These are phyloP conservation scores for Closterium sp. DNA, from an alignment of 139 green algal genomes.

Conservation along the genomic window DNA sequence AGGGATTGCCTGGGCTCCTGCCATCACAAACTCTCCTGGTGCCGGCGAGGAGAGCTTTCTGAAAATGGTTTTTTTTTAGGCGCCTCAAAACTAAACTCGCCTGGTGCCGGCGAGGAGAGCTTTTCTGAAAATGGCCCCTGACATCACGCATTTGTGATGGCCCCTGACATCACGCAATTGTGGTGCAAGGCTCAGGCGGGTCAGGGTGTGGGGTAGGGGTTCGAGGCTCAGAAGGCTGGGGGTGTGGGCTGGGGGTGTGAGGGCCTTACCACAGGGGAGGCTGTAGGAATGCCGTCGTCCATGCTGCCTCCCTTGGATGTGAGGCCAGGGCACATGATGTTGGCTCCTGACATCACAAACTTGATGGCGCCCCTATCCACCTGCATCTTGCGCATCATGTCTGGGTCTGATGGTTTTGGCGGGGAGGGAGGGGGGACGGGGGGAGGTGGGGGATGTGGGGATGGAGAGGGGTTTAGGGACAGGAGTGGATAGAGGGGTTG, in stretches of 20 bases:
- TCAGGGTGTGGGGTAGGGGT: neutral
- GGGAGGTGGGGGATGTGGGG: neutral
- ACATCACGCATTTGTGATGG: too few species aligned
- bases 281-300: constrained; percentile 78
- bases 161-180: too few species aligned
- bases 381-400: constrained; percentile 83
- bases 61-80: too few species aligned
- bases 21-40: too few species aligned
- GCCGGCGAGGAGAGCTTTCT: too few species aligned
- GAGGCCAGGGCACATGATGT: constrained; percentile 99
- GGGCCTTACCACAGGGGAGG: constrained; percentile 45
- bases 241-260: neutral
- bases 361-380: constrained; percentile 94
- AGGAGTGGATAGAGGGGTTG: neutral
- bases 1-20: too few species aligned
- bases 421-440: neutral
- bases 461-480: neutral
- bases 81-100: too few species aligned
- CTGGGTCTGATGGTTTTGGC: too few species aligned
- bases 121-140: too few species aligned
- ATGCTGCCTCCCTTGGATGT: constrained; percentile 89
- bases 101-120: too few species aligned
- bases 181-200: too few species aligned
- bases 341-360: constrained; percentile 94
- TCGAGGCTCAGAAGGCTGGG: neutral